A percentile compares a stretch with the other conserved stretches of the same genome.
phyloP scores from a whole-genome alignment of 306 rosid genomes.

The Hippophae rhamnoides region DNA sequence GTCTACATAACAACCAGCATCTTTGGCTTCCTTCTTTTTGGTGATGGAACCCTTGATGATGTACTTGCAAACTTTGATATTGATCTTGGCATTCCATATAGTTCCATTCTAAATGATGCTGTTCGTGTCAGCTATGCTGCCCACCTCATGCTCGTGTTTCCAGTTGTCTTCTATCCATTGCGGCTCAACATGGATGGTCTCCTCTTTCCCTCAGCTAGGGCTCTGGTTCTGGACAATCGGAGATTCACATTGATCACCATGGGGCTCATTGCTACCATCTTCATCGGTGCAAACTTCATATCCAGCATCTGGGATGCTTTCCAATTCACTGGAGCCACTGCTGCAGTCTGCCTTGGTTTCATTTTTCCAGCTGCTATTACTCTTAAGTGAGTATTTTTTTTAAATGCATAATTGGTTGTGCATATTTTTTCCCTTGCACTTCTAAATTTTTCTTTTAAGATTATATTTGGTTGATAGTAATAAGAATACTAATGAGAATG shows the following conservation, averaged over 20 bases:
- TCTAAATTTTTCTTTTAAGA: not conserved
- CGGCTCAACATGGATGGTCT: slow-evolving; percentile 74
- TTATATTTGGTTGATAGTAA: not conserved
- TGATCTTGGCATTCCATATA: slow-evolving; percentile 67
- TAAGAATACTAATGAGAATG: too few relatives aligned
- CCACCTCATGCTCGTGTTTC: slow-evolving; percentile 86
- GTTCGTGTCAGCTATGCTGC: slow-evolving; percentile 83
- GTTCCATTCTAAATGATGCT: slow-evolving; percentile 58
- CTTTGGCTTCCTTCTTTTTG: slow-evolving; percentile 85
- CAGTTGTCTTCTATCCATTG: slow-evolving; percentile 65
- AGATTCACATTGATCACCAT: slow-evolving; percentile 55
- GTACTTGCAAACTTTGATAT: slow-evolving; percentile 84
- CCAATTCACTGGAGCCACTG: slow-evolving; percentile 39
- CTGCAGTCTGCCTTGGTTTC: slow-evolving; percentile 37
- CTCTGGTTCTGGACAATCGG: slow-evolving; percentile 47
- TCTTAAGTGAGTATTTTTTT: slow-evolving; percentile 21
- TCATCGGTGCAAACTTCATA: slow-evolving; percentile 39
- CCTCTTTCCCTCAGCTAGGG: slow-evolving; percentile 54
- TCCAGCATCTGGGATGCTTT: slow-evolving; percentile 47
- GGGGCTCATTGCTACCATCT: slow-evolving; percentile 20
- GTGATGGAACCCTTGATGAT: slow-evolving; percentile 71
- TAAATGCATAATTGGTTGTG: slow-evolving; percentile 3
- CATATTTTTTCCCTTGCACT: slow-evolving; percentile 29
- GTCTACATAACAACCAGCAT: slow-evolving; percentile 75
- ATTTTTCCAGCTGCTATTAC: slow-evolving; percentile 39